Evolutionary conservation across 1,284 basidiomycete species (phyloP).

Genomic region (Ustilago vetiveriae): DNA sequence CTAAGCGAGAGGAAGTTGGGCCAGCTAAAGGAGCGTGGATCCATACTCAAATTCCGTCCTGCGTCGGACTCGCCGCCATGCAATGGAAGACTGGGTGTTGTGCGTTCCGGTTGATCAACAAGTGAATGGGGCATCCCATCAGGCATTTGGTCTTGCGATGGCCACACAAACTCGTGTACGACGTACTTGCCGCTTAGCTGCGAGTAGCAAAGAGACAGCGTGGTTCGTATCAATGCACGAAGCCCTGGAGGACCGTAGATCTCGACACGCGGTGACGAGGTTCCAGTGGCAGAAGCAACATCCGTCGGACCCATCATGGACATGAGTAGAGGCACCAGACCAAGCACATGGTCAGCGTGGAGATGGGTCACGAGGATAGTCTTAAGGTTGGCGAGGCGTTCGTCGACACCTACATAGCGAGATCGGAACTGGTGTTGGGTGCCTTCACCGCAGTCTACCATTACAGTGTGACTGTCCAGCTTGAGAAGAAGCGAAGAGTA

Average conservation of each 20-base stretch:
- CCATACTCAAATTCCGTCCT: constrained; percentile 55
- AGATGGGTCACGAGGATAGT: constrained; percentile 64
- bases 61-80: constrained; percentile 54
- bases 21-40: constrained; percentile 53
- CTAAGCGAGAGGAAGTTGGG: constrained; percentile 46
- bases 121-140: constrained; percentile 16
- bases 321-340: constrained; percentile 61
- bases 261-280: constrained; percentile 44
- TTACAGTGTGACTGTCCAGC: constrained; percentile 54
- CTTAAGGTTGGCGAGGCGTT: constrained; percentile 54
- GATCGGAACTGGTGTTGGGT: constrained; percentile 61
- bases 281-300: constrained; percentile 9
- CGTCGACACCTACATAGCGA: constrained; percentile 53
- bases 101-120: constrained; percentile 20
- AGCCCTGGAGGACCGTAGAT: constrained; percentile 62
- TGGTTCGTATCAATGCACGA: constrained; percentile 59
- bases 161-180: constrained; percentile 65
- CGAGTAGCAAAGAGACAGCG: constrained; percentile 61
- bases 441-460: constrained; percentile 66
- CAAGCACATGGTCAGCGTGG: constrained; percentile 62
- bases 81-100: constrained; percentile 53
- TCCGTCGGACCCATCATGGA: constrained; percentile 61
- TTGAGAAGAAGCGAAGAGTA: constrained; percentile 64
- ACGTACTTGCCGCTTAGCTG: constrained; percentile 56
- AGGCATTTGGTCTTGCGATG: constrained; percentile 8